These are phyloP conservation scores for Myrmaecium sp. DNA, from an alignment of 2,329 filamentous ascomycete species.

Conservation along the genomic window DNA sequence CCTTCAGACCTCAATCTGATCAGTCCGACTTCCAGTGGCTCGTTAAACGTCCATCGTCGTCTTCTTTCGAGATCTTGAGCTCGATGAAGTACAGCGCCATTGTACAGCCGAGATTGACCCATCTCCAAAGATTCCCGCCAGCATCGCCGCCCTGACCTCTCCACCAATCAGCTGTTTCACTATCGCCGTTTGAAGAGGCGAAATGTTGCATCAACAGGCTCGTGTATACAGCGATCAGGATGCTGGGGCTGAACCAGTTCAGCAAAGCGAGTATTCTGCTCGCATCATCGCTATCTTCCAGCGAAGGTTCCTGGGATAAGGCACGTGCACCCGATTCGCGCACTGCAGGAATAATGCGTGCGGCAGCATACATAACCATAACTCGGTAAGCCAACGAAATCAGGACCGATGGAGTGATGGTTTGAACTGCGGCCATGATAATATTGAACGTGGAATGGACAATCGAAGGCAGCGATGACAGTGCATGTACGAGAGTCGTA, in stretches of 20 bases:
- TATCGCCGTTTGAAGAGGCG: slow-evolving; percentile 46
- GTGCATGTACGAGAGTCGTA: slow-evolving; percentile 69
- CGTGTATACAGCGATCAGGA: slow-evolving; percentile 91
- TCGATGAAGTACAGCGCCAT: slow-evolving; percentile 86
- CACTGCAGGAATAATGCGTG: slow-evolving; percentile 86
- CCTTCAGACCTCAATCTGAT: too few relatives aligned
- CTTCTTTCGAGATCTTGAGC: slow-evolving; percentile 68
- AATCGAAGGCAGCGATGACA: slow-evolving; percentile 68
- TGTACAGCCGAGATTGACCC: slow-evolving; percentile 80
- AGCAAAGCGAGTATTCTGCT: slow-evolving; percentile 66
- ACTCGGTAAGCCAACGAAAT: slow-evolving; percentile 88
- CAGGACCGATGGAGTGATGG: slow-evolving; percentile 87
- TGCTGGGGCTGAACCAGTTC: slow-evolving; percentile 87
- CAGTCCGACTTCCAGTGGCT: slow-evolving; percentile 90
- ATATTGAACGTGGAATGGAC: slow-evolving; percentile 74
- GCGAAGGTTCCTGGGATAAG: slow-evolving; percentile 65
- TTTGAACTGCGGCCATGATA: slow-evolving; percentile 80
- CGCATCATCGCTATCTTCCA: slow-evolving; percentile 73
- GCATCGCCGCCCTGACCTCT: slow-evolving; percentile 66
- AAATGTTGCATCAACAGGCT: slow-evolving; percentile 93
- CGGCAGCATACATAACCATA: slow-evolving; percentile 88
- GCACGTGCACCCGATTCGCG: slow-evolving; percentile 71
- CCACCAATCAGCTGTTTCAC: slow-evolving; percentile 52
- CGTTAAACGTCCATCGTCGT: slow-evolving; percentile 54
- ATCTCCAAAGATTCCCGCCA: slow-evolving; percentile 78